phyloP scores from a whole-genome alignment of 2,329 filamentous ascomycete species.

The Aspergillus ochraceoroseus region DNA sequence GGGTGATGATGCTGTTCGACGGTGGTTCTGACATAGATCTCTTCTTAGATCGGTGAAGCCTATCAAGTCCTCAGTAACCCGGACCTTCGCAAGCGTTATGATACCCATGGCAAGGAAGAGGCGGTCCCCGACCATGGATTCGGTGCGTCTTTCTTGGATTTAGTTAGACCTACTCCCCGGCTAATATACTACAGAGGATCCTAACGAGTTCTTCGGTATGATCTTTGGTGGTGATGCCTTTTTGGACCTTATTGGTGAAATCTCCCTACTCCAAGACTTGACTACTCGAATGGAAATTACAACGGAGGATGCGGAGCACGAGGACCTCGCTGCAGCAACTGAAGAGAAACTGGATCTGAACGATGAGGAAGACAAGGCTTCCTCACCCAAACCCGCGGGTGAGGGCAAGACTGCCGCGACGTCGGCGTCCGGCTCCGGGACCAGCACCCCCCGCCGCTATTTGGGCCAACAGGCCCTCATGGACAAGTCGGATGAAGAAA shows the following conservation, averaged over 20 bases:
- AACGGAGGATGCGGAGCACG: constrained; percentile 71
- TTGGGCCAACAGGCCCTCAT: constrained; percentile 81
- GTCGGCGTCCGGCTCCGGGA: constrained; percentile 35
- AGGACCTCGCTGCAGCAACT: constrained; percentile 55
- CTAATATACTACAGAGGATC: constrained; percentile 59
- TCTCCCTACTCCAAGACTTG: constrained; percentile 96
- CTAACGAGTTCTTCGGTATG: constrained; percentile 94
- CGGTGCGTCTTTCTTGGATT: constrained; percentile 46
- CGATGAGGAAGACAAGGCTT: constrained; percentile 43
- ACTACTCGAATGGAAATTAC: constrained; percentile 98
- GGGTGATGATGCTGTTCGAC: too few relatives aligned
- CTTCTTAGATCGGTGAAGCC: constrained; percentile 66
- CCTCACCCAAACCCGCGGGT: constrained; percentile 23
- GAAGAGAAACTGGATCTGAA: constrained; percentile 46
- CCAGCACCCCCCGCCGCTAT: constrained; percentile 48
- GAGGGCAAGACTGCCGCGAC: constrained; percentile 23
- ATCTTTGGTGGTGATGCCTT: constrained; percentile 98
- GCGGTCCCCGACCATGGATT: constrained; percentile 89
- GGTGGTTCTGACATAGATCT: too few relatives aligned
- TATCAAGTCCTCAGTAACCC: constrained; percentile 78
- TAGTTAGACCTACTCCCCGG: background rate
- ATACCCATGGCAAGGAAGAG: constrained; percentile 94
- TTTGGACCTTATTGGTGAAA: constrained; percentile 93
- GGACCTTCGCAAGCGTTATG: constrained; percentile 84
- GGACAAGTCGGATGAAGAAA: constrained; percentile 78